Evolutionary conservation across 306 rosid species (phyloP), one percentile per base, ranked within the genome.

Genomic region (Sphenostylis stenocarpa): DNA sequence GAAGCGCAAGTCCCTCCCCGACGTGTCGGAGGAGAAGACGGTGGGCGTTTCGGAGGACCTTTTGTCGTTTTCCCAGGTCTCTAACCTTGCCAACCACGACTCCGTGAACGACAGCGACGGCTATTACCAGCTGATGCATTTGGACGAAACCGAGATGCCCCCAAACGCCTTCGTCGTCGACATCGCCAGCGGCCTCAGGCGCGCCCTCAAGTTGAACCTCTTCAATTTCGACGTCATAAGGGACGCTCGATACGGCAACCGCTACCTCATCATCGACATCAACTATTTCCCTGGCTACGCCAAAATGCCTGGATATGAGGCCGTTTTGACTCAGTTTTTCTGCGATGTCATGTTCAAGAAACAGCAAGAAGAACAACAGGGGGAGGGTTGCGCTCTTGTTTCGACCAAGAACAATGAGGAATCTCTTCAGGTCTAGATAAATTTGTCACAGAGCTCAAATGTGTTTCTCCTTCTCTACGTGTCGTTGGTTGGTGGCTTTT

Each of bases 241-340:
- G 57, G 98, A 94, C 47, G 81, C 95, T 1, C 84, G 91, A 72
- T 86, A 48, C 55, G 91, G 89, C 28, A 89, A 89, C 33, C 91
- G 96, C n/a, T 92, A 94, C 58, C 87, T 94, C 64, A 92, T 94
- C 38, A 86, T 94, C 63, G 98, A 94, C 82, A 94, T 94, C 16
- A 94, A 94, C 61, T 94, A 94, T 67, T 94, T 94, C 79, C 98
- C 98, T 11, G 98, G 98, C 66, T 94, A 92, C 68, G 98, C 98
- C 9, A 94, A 94, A 84, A 90, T 94, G 98, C 98, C 97, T 1
- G 90, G 90, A 3, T 94, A 92, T 20, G 98, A 94, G 87, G 78
- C 72, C 17, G 81, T 90, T 34, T 72, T 94, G 86, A 92, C 98
- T 0, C 88, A 94, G 55, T 94, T 94, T 86, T 89, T 94, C 85